These are phyloP conservation scores for Fusarium sp. DNA, from an alignment of 2,329 filamentous ascomycete species.

Conservation along the genomic window DNA sequence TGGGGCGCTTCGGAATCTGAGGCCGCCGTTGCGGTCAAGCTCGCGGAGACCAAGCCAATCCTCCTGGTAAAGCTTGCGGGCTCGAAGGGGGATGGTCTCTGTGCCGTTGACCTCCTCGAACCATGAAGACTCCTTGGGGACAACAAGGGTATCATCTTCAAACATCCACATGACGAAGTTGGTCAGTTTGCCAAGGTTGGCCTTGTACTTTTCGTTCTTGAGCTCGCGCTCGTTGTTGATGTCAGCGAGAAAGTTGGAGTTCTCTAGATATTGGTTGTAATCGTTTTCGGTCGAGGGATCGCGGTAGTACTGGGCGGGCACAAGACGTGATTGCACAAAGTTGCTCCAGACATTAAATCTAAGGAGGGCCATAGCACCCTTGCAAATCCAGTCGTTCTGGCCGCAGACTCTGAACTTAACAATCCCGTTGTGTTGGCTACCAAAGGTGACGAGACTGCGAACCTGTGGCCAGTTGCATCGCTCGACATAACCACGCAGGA, in stretches of 20 bases:
- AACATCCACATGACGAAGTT: conserved; percentile 93
- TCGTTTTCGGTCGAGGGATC: conserved; percentile 59
- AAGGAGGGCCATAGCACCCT: conserved; percentile 80
- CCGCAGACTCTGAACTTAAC: conserved; percentile 81
- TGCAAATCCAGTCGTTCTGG: conserved; percentile 81
- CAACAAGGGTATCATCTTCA: conserved; percentile 83
- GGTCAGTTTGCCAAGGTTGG: conserved; percentile 75
- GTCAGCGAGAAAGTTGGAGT: conserved; percentile 91
- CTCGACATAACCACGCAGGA: conserved; percentile 91
- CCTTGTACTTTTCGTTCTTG: conserved; percentile 81
- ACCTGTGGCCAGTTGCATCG: conserved; percentile 83
- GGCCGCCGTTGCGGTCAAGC: conserved; percentile 81
- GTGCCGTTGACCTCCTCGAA: conserved; percentile 87
- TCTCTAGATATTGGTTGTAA: conserved; percentile 77
- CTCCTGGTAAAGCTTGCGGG: conserved; percentile 81
- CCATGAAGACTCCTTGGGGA: conserved; percentile 92
- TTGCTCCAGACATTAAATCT: conserved; percentile 82
- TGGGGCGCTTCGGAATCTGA: conserved; percentile 78
- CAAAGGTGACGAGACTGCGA: conserved; percentile 85
- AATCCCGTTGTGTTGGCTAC: conserved; percentile 94
- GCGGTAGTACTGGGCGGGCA: conserved; percentile 96
- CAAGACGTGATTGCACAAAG: conserved; percentile 81
- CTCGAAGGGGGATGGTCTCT: conserved; percentile 72
- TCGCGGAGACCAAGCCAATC: conserved; percentile 91
- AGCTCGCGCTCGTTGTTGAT: conserved; percentile 88